Conservation (phyloP, 208 protist species). For the Entamoeba invadens region DNA sequence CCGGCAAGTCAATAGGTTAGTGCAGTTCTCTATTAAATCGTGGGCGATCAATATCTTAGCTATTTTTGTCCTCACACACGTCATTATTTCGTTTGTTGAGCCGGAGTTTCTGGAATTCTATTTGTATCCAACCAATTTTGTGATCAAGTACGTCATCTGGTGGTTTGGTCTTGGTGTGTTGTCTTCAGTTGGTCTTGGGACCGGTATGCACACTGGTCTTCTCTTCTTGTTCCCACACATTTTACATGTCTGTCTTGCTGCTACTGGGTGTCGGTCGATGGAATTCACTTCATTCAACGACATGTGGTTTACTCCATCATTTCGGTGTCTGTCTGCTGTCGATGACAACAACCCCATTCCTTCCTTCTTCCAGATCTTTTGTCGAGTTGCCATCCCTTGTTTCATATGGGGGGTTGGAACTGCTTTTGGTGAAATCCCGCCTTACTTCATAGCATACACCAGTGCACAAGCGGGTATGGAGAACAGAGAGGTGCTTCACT, state of each 20-base stretch:
- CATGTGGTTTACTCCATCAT: not conserved
- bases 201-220: not conserved
- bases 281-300: not conserved
- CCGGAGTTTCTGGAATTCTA: not conserved
- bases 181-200: not conserved
- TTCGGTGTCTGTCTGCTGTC: not conserved
- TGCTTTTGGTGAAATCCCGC: not conserved
- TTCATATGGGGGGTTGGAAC: not conserved
- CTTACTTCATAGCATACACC: not conserved
- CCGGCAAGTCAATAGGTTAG: not conserved
- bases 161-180: not conserved
- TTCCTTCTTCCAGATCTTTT: not conserved
- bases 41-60: not conserved
- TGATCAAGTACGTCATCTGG: not conserved
- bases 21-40: not conserved
- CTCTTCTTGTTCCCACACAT: not conserved
- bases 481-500: not conserved
- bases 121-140: not conserved
- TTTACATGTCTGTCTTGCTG: not conserved
- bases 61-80: not conserved
- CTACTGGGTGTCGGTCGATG: not conserved
- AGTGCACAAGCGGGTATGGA: not conserved
- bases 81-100: not conserved
- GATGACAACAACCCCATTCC: not conserved
- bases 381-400: not conserved